Base-by-base conservation (phyloP, 768 basidiomycete species). In the Leccinum obscurum region DNA sequence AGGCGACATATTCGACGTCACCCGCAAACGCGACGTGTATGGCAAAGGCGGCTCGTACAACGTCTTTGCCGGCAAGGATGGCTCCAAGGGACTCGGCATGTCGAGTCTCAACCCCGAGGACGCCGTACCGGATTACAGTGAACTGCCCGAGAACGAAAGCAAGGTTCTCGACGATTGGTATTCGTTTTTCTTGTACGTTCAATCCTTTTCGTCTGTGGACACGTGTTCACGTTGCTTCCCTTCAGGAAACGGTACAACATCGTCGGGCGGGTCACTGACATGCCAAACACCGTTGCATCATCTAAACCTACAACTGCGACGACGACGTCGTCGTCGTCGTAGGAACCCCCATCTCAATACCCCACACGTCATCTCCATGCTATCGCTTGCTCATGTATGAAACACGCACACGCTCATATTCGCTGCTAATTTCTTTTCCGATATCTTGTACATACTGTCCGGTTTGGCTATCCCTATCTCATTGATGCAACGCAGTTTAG, bases 41-140 rank as follows among this genome's bases (percentile, higher is more conserved):
- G 96, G 96, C 2, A 79, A 83, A 2, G 93, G 92, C 3, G 78
- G 80, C 26, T 85, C 89, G 4, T 93, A 95, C 75, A 82, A 85
- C 64, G 75, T 96, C 22, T 98, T 98, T 72, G 93, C 95, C 34
- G 96, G 95, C 50, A 96, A 92, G 76, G 96, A 99, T 69, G 96
- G 88, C 0, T 95, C 93, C 8, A 85, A 81, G 63, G 96, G 90
- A 0, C 79, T 99, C 7, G 96, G 94, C 48, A 88, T 87, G 85
- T 94, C 92, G 55, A 95, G 92, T 66, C 77, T 97, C 66, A 91
- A 92, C 56, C 75, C 79, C 4, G 89, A 93, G 73, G 87, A 98
- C 69, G 96, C 95, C 10, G 81, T 94, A 2, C 77, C 93, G 13
- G 95, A 99, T 70, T 97, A 92, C 70, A 92, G 88, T 66, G 73